Conservation (phyloP, 148 eudicot genomes). For the Cornus florida region DNA sequence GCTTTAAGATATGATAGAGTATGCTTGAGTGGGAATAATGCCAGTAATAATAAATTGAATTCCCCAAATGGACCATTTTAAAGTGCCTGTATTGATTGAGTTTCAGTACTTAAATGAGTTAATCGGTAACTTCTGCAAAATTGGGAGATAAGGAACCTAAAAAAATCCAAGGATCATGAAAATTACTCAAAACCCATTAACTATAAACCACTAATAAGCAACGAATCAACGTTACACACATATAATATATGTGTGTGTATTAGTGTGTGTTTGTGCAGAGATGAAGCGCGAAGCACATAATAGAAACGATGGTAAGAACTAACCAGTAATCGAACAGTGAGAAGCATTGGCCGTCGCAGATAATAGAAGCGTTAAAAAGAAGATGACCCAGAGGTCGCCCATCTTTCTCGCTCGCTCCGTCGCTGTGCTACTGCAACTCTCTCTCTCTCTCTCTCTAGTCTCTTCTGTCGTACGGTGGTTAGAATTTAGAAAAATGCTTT, state of each 20-base stretch:
- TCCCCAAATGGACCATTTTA: background rate
- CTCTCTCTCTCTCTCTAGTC: background rate
- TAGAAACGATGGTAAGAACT: background rate
- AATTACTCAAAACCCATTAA: background rate
- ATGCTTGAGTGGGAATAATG: background rate
- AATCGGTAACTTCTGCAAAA: background rate
- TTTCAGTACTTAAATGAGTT: background rate
- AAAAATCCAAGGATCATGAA: background rate
- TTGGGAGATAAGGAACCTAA: background rate
- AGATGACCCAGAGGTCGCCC: slow-evolving; percentile 5
- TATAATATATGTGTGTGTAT: background rate
- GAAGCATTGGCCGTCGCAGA: slow-evolving; percentile 24
- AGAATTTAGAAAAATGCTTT: too few species aligned
- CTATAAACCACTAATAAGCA: background rate
- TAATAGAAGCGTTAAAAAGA: slow-evolving; percentile 11
- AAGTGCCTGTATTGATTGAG: background rate
- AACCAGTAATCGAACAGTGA: slow-evolving; percentile 36
- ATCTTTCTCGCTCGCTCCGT: slow-evolving; percentile 3
- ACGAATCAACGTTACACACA: background rate
- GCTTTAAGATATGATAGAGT: background rate
- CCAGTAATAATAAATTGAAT: too few species aligned
- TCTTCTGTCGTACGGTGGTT: too few species aligned
- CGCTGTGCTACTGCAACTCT: background rate
- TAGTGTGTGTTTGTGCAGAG: background rate
- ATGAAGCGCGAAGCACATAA: background rate